Conservation (phyloP, 768 basidiomycete species). For the Dioszegia aurantiaca region DNA sequence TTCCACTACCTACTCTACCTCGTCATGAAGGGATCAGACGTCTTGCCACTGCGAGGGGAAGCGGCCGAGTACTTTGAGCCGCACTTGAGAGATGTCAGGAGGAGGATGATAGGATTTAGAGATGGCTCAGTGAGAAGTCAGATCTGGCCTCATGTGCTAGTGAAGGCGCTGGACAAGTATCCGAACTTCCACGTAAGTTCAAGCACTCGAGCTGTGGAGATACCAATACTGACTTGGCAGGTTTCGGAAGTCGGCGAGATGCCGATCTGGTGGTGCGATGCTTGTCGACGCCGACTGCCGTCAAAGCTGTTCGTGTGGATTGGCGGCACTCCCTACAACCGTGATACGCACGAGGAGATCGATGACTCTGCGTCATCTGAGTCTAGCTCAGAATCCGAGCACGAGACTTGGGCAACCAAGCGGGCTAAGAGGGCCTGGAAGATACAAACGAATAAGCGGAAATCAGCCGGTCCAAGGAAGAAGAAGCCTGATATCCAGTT, state of each 20-base stretch:
- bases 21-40: constrained; percentile 56
- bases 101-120: constrained; percentile 63
- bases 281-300: constrained; percentile 64
- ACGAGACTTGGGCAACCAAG: constrained; percentile 65
- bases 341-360: constrained; percentile 61
- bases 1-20: constrained; percentile 85
- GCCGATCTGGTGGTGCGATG: constrained; percentile 71
- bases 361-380: neutral
- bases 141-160: constrained; percentile 73
- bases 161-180: constrained; percentile 62
- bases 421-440: constrained; percentile 14
- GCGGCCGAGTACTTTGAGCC: constrained; percentile 38
- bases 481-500: constrained; percentile 4
- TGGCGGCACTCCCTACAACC: constrained; percentile 68
- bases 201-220: neutral
- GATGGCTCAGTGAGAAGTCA: constrained; percentile 81
- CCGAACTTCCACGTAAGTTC: constrained; percentile 61
- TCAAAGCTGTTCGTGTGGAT: constrained; percentile 61
- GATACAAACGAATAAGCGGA: constrained; percentile 4
- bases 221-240: constrained; percentile 2
- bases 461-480: neutral
- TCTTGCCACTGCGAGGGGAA: constrained; percentile 31
- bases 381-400: constrained; percentile 5
- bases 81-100: constrained; percentile 31
- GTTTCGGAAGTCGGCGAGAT: constrained; percentile 58